These are phyloP conservation scores for Withania somnifera DNA, from an alignment of 305 asterid species.

Conservation along the genomic window DNA sequence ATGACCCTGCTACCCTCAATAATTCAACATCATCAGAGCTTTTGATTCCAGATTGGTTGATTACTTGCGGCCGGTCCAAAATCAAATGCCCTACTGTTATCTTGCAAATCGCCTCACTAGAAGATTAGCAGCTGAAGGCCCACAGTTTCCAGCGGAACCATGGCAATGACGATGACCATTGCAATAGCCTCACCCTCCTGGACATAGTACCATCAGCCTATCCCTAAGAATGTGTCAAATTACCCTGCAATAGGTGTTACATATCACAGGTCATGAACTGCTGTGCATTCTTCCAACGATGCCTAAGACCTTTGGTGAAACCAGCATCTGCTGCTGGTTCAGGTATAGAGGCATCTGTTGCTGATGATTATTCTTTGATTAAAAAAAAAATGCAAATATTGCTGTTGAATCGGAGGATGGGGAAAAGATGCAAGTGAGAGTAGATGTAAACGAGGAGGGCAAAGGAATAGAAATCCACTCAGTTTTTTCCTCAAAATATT, in stretches of 20 bases:
- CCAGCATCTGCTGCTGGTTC: slow-evolving; percentile 51
- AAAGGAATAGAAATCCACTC: slow-evolving; percentile 45
- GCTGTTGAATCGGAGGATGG: slow-evolving; percentile 56
- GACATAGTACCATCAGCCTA: neutral
- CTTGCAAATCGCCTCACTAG: neutral
- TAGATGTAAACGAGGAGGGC: slow-evolving; percentile 60
- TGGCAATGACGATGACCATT: neutral
- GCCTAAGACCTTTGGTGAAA: slow-evolving; percentile 21
- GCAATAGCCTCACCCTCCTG: neutral
- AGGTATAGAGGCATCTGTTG: slow-evolving; percentile 53
- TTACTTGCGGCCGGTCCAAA: neutral
- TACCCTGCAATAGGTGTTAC: neutral
- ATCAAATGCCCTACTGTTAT: neutral
- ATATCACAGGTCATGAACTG: slow-evolving; percentile 7
- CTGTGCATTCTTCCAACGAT: slow-evolving; percentile 21
- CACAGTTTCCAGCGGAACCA: neutral
- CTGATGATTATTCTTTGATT: slow-evolving; percentile 29
- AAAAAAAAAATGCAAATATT: slow-evolving; percentile 53
- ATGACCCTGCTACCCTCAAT: too few relatives aligned
- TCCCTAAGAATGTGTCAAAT: neutral
- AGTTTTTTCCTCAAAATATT: too few relatives aligned
- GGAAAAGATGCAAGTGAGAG: slow-evolving; percentile 71
- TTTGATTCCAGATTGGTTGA: too few relatives aligned
- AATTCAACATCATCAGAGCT: too few relatives aligned
- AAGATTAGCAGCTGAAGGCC: neutral